Conservation (phyloP, 2,329 filamentous ascomycete genomes). For the Aspergillus terreus region DNA sequence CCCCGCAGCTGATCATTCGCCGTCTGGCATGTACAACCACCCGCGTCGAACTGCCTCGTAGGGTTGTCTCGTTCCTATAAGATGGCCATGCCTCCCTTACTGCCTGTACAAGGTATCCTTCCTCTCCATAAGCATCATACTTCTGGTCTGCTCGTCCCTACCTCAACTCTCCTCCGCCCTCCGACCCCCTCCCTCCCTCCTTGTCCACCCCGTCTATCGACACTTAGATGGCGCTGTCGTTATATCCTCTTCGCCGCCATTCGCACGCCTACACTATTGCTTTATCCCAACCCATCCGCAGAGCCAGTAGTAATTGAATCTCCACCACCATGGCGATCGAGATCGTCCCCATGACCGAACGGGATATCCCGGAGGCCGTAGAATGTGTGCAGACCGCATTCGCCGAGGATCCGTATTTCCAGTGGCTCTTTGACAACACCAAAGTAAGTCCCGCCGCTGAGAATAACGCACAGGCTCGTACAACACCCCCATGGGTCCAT, state of each 20-base stretch:
- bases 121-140: neutral
- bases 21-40: neutral
- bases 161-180: neutral
- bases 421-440: slow-evolving; percentile 59
- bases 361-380: slow-evolving; percentile 62
- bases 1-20: neutral
- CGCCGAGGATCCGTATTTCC: slow-evolving; percentile 63
- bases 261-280: slow-evolving; percentile 32
- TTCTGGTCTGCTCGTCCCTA: neutral
- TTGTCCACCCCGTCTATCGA: neutral
- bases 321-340: slow-evolving; percentile 47
- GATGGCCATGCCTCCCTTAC: neutral
- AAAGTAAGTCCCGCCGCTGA: slow-evolving; percentile 42
- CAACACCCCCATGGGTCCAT: neutral
- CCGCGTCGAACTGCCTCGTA: neutral
- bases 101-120: no score
- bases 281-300: slow-evolving; percentile 28
- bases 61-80: neutral
- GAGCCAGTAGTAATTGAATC: slow-evolving; percentile 28
- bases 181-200: neutral
- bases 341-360: slow-evolving; percentile 53
- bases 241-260: slow-evolving; percentile 27
- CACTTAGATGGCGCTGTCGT: slow-evolving; percentile 31
- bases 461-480: neutral
- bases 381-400: slow-evolving; percentile 65